Conservation (phyloP, 192 early-diverging fungal species). For the Entomortierella lignicola region DNA sequence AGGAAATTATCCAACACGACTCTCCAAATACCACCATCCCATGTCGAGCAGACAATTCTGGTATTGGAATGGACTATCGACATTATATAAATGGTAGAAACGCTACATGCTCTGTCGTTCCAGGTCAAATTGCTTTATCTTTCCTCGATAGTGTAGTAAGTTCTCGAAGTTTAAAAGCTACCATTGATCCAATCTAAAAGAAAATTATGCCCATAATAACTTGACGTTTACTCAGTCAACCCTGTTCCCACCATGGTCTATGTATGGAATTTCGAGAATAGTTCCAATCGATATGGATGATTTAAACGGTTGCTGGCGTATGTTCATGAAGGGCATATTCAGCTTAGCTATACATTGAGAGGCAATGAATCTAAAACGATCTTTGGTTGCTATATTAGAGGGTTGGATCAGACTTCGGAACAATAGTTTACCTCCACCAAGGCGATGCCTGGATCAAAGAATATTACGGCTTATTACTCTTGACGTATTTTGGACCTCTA, state of each 20-base stretch:
- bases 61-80: slow-evolving; percentile 1
- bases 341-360: background rate
- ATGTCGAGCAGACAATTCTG: background rate
- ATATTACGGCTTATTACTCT: background rate
- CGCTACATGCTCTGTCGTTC: background rate
- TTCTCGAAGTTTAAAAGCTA: no score
- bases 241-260: background rate
- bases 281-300: background rate
- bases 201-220: no score
- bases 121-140: background rate
- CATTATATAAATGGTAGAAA: slow-evolving; percentile 21
- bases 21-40: background rate
- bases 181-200: no score
- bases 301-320: background rate
- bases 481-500: slow-evolving; percentile 10
- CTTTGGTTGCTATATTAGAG: background rate
- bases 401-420: slow-evolving; percentile 2
- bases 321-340: background rate
- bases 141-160: slow-evolving; percentile 2
- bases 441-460: background rate
- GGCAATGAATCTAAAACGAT: background rate
- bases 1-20: background rate
- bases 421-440: slow-evolving; percentile 10
- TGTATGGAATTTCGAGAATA: slow-evolving; percentile 10
- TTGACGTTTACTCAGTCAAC: background rate